phyloP scores from a whole-genome alignment of 352 stramenopile genomes.

The Phytophthora ohioensis region DNA sequence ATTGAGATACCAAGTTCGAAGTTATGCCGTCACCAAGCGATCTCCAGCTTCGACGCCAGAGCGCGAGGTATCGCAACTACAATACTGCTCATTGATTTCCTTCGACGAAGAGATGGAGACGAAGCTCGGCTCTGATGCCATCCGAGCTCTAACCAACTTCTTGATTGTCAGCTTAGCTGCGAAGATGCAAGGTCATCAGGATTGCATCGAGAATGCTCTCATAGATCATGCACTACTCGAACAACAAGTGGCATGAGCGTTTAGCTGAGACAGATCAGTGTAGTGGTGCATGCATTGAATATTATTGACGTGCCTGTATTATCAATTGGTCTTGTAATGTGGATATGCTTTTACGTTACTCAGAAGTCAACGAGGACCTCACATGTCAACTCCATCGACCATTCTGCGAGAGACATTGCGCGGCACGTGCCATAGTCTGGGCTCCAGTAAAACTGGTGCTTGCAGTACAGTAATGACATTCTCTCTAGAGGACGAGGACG shows the following conservation, averaged over 20 bases:
- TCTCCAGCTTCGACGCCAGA: conserved; percentile 30
- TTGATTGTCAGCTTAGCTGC: conserved; percentile 26
- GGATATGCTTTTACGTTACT: too few relatives aligned
- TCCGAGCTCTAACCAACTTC: conserved; percentile 33
- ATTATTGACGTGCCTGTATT: too few relatives aligned
- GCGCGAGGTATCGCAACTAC: conserved; percentile 32
- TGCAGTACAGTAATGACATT: conserved; percentile 21
- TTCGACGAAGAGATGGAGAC: conserved; percentile 27
- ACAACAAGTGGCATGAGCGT: background rate
- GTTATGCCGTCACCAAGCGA: conserved; percentile 32
- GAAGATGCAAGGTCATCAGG: conserved; percentile 39
- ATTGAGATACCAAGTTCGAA: conserved; percentile 32
- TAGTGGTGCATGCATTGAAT: too few relatives aligned
- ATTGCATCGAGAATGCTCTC: conserved; percentile 42
- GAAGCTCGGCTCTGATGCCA: conserved; percentile 19
- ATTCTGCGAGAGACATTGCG: conserved; percentile 16
- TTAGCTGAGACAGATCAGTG: background rate
- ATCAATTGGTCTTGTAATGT: too few relatives aligned
- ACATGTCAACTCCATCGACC: conserved; percentile 5
- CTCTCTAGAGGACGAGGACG: conserved; percentile 28
- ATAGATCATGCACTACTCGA: conserved; percentile 31
- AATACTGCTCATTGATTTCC: conserved; percentile 36
- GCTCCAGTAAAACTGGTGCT: background rate
- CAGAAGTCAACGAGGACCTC: background rate
- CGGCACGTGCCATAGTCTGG: conserved; percentile 19